Percentiles rank a stretch among this genome's conserved stretches.
Conservation (phyloP, 1,284 basidiomycete genomes). For the Earliella scabrosa region DNA sequence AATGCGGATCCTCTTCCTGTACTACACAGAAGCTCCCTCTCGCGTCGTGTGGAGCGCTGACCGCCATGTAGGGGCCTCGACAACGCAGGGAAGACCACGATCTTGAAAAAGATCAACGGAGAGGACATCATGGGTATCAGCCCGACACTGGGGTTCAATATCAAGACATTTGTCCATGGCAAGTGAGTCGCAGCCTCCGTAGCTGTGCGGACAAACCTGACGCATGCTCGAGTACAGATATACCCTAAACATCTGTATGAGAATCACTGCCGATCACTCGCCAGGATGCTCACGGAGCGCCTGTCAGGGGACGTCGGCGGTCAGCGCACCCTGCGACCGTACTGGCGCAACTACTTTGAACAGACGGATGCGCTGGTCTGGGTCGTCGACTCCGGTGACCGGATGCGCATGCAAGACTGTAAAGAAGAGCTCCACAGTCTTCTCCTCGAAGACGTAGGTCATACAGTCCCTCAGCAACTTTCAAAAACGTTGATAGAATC, state of each 20-base stretch:
- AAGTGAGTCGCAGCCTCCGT: constrained; percentile 61
- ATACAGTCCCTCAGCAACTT: no score
- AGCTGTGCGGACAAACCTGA: background rate
- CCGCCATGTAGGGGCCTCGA: constrained; percentile 85
- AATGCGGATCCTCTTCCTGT: constrained; percentile 97
- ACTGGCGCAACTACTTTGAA: constrained; percentile 99
- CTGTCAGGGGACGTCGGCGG: constrained; percentile 95
- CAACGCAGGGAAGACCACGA: constrained; percentile 99
- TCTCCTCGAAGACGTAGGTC: constrained; percentile 84
- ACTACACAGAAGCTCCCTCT: no score
- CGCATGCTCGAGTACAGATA: constrained; percentile 54
- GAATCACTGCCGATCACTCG: background rate
- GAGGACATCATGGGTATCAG: constrained; percentile 89
- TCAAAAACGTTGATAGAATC: no score
- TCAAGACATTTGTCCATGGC: constrained; percentile 92
- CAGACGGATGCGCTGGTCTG: constrained; percentile 98
- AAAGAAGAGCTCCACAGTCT: constrained; percentile 85
- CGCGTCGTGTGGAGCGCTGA: no score
- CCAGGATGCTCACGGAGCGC: constrained; percentile 6
- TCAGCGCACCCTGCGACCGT: constrained; percentile 92
- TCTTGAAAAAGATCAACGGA: constrained; percentile 91
- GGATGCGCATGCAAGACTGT: constrained; percentile 89
- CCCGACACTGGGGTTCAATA: constrained; percentile 98
- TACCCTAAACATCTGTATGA: constrained; percentile 91
- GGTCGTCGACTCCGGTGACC: constrained; percentile 97